These are phyloP conservation scores for Cytospora paraplurivora DNA, from an alignment of 2,329 filamentous ascomycete genomes.

Conservation along the genomic window DNA sequence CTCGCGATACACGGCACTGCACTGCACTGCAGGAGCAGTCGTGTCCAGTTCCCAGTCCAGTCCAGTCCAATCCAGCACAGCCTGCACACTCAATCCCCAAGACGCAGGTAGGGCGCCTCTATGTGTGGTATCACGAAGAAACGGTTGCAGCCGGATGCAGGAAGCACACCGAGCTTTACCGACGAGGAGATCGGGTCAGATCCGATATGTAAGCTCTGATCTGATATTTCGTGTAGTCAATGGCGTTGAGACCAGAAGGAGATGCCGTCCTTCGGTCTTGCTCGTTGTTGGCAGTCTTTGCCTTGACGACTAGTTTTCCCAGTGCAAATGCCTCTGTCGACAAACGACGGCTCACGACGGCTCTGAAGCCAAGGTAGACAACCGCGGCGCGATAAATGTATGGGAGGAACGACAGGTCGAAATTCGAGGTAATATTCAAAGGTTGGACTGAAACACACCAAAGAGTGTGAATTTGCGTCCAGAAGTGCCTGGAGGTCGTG, in stretches of 20 bases:
- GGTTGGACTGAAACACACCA: conserved; percentile 6
- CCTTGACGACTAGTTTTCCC: too few relatives aligned
- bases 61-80: background rate
- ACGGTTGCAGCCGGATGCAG: conserved; percentile 12
- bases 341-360: conserved; percentile 1
- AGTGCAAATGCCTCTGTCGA: background rate
- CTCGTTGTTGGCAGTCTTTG: background rate
- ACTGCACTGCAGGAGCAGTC: conserved; percentile 3
- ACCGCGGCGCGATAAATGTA: background rate
- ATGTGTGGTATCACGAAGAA: conserved; percentile 23
- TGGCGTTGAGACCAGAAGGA: background rate
- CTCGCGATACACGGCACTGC: background rate
- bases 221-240: background rate
- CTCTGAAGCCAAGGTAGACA: conserved; percentile 3
- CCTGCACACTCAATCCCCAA: background rate
- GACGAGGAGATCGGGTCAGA: conserved; percentile 5
- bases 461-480: conserved; percentile 14
- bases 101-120: conserved; percentile 5
- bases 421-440: background rate
- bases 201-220: background rate
- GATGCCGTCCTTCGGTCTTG: background rate
- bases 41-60: background rate
- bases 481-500: conserved; percentile 2
- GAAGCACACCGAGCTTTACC: conserved; percentile 3
- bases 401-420: background rate